A percentile compares a stretch with the other conserved stretches of the same genome.
Conservation (phyloP, 306 rosid genomes). For the Cercis canadensis region DNA sequence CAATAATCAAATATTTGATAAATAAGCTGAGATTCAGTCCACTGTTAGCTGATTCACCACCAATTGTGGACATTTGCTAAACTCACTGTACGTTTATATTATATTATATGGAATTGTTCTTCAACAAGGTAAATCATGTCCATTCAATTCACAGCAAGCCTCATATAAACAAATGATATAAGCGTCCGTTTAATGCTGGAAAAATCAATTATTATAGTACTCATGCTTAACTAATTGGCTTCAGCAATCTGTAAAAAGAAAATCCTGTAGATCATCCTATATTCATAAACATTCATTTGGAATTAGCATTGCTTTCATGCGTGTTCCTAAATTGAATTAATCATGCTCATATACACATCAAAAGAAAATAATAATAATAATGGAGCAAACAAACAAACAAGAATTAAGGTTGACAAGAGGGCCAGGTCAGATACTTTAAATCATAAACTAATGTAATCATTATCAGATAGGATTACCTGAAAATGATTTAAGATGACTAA, state of each 20-base stretch:
- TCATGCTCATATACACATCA: too few species aligned
- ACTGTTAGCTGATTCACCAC: not conserved
- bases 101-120: conserved; percentile 5
- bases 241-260: not conserved
- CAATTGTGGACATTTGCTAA: not conserved
- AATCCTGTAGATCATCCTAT: conserved; percentile 1
- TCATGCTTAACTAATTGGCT: too few species aligned
- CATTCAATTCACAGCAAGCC: not conserved
- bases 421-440: too few species aligned
- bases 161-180: conserved; percentile 1
- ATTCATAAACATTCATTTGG: too few species aligned
- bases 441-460: too few species aligned
- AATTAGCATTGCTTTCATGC: not conserved
- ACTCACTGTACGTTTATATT: not conserved
- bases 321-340: not conserved
- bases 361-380: too few species aligned
- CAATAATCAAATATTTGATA: conserved; percentile 12
- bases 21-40: conserved; percentile 7
- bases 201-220: too few species aligned
- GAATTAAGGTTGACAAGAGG: too few species aligned
- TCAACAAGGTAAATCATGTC: conserved; percentile 20
- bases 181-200: not conserved
- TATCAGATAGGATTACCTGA: too few species aligned
- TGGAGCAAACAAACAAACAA: too few species aligned
- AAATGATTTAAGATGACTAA: too few species aligned